A percentile compares a stretch with the other conserved stretches of the same genome.
These are phyloP conservation scores for Carnegiea gigantea DNA, from an alignment of 179 eudicot genomes.

Conservation along the genomic window DNA sequence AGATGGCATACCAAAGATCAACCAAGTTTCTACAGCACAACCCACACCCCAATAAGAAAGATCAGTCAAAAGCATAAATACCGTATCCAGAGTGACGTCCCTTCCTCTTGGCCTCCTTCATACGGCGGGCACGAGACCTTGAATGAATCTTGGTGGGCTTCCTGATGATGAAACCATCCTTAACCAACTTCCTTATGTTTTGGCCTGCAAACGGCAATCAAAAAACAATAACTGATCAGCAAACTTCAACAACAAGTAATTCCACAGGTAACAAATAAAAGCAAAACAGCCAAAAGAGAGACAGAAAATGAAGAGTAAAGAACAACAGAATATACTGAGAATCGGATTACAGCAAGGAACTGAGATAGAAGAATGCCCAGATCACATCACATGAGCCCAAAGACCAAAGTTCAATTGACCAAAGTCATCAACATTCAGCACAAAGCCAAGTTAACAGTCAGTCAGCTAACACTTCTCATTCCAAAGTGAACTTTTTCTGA, in stretches of 20 bases:
- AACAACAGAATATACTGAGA: not conserved
- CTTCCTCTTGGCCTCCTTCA: conserved; percentile 94
- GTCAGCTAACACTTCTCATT: too few relatives aligned
- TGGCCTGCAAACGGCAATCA: conserved; percentile 48
- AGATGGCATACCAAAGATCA: not conserved
- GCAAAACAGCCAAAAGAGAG: not conserved
- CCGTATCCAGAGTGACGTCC: conserved; percentile 97
- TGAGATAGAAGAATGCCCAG: not conserved
- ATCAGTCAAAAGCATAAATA: conserved; percentile 17
- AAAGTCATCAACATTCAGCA: not conserved
- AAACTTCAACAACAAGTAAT: not conserved
- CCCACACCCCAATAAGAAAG: too few relatives aligned
- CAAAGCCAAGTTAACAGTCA: too few relatives aligned
- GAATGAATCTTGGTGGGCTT: conserved; percentile 95
- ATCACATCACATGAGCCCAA: not conserved
- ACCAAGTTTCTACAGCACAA: not conserved
- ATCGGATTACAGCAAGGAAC: not conserved
- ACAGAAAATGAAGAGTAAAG: not conserved
- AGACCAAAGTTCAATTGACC: too few relatives aligned
- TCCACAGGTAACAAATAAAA: too few relatives aligned
- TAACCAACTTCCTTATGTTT: conserved; percentile 84
- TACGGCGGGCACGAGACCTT: conserved; percentile 85
- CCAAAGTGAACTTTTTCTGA: too few relatives aligned
- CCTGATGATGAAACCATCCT: conserved; percentile 91
- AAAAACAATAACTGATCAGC: not conserved